phyloP scores from a whole-genome alignment of 129 eudicot genomes.

The Kitagawia praeruptora region DNA sequence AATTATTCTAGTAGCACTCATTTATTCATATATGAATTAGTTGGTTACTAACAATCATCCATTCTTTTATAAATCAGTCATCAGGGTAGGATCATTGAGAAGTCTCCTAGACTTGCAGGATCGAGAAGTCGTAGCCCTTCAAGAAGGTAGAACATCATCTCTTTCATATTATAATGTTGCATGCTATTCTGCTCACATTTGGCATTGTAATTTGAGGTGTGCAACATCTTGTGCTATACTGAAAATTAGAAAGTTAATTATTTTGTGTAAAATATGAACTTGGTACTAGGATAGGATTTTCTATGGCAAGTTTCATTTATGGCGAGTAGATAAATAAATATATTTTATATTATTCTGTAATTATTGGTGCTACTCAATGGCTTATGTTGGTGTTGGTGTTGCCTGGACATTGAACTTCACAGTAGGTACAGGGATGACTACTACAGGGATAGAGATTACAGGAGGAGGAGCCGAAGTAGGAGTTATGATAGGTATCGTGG shows the following conservation, averaged over 20 bases:
- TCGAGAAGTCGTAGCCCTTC: conserved; percentile 3
- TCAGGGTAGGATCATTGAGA: conserved; percentile 3
- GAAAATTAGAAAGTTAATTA: no score
- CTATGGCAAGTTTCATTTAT: not conserved
- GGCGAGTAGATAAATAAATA: conserved; percentile 11
- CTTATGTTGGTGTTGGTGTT: not conserved
- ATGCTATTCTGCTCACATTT: not conserved
- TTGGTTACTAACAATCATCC: not conserved
- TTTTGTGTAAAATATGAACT: not conserved
- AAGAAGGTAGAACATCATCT: not conserved
- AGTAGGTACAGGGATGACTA: conserved; percentile 43
- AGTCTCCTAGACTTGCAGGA: not conserved
- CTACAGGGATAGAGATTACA: conserved; percentile 34
- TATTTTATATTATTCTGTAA: no score
- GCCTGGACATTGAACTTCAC: not conserved
- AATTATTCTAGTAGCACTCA: no score
- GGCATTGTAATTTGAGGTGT: not conserved
- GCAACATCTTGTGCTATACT: no score
- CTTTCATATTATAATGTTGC: not conserved
- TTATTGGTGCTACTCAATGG: not conserved
- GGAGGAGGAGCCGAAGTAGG: conserved; percentile 61
- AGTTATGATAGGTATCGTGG: conserved; percentile 45
- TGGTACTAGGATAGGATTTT: conserved; percentile 36
- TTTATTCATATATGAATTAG: no score
- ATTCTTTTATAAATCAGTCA: not conserved